phyloP scores from a whole-genome alignment of 441 rosid genomes.

The Brassica hybrid region DNA sequence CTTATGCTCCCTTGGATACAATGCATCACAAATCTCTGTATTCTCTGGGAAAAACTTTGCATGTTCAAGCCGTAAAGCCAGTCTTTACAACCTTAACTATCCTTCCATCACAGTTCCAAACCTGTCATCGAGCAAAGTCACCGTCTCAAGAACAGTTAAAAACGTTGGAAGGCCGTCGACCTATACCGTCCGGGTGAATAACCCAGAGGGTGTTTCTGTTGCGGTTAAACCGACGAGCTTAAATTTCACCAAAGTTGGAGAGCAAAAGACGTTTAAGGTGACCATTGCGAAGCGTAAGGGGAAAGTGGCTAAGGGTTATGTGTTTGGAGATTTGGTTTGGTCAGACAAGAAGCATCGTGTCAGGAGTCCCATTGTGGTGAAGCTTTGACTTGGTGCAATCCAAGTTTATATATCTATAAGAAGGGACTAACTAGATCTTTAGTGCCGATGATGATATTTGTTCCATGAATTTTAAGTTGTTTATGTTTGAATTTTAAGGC shows the following conservation, averaged over 20 bases:
- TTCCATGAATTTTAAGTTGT: not conserved
- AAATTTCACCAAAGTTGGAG: slow-evolving; percentile 52
- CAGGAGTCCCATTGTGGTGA: slow-evolving; percentile 59
- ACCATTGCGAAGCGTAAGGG: slow-evolving; percentile 40
- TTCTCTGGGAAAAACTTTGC: slow-evolving; percentile 45
- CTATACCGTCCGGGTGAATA: slow-evolving; percentile 40
- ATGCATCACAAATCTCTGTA: slow-evolving; percentile 44
- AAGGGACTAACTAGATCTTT: slow-evolving; percentile 11
- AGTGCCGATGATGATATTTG: not conserved
- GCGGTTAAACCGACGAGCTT: slow-evolving; percentile 52
- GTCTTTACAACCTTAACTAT: slow-evolving; percentile 54
- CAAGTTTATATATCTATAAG: slow-evolving; percentile 9
- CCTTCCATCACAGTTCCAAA: slow-evolving; percentile 64
- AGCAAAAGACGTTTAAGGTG: slow-evolving; percentile 57
- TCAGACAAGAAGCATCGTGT: slow-evolving; percentile 53
- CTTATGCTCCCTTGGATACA: slow-evolving; percentile 58
- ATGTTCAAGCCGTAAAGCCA: slow-evolving; percentile 44
- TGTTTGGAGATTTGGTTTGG: slow-evolving; percentile 76
- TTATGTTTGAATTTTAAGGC: not conserved
- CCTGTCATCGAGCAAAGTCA: slow-evolving; percentile 34
- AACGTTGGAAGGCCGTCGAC: slow-evolving; percentile 60
- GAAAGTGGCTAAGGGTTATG: slow-evolving; percentile 45
- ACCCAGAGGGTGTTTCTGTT: slow-evolving; percentile 50
- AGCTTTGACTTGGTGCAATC: slow-evolving; percentile 26
- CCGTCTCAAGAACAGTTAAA: slow-evolving; percentile 49